These are phyloP conservation scores for Clonostachys chloroleuca DNA, from an alignment of 2,329 filamentous ascomycete genomes.

Conservation along the genomic window DNA sequence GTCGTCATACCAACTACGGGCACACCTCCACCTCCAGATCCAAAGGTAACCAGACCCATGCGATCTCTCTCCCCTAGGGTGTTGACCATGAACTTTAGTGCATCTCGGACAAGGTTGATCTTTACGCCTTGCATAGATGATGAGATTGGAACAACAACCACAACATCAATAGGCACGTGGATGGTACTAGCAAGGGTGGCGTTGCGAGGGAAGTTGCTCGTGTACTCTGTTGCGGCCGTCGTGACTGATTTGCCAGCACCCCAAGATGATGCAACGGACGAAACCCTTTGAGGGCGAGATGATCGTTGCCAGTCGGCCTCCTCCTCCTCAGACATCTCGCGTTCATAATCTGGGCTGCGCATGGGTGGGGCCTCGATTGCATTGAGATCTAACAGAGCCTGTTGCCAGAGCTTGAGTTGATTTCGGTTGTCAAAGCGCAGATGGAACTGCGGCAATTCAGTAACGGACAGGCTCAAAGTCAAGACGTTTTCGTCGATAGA, in stretches of 20 bases:
- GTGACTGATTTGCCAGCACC: conserved; percentile 78
- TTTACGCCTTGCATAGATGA: conserved; percentile 99
- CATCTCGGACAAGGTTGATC: conserved; percentile 88
- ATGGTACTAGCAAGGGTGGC: conserved; percentile 43
- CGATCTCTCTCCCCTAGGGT: conserved; percentile 89
- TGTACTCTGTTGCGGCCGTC: conserved; percentile 91
- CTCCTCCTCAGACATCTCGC: conserved; percentile 81
- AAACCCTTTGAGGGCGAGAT: conserved; percentile 61
- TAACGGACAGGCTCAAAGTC: conserved; percentile 85
- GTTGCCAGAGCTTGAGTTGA: conserved; percentile 87
- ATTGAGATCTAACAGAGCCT: conserved; percentile 80
- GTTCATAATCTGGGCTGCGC: conserved; percentile 73
- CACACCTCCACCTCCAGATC: conserved; percentile 87
- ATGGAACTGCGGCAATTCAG: conserved; percentile 90
- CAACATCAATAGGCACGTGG: conserved; percentile 91
- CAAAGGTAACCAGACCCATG: conserved; percentile 96
- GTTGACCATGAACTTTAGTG: conserved; percentile 85
- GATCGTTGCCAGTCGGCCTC: conserved; percentile 71
- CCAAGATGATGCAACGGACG: conserved; percentile 79
- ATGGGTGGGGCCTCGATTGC: conserved; percentile 59
- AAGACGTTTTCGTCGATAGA: conserved; percentile 74
- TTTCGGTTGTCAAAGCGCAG: conserved; percentile 80
- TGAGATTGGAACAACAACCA: conserved; percentile 94
- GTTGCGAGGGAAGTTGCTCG: conserved; percentile 57
- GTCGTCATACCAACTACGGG: conserved; percentile 98